Base-by-base conservation (phyloP, 192 early-diverging fungal species). In the Mortierella hygrophila region DNA sequence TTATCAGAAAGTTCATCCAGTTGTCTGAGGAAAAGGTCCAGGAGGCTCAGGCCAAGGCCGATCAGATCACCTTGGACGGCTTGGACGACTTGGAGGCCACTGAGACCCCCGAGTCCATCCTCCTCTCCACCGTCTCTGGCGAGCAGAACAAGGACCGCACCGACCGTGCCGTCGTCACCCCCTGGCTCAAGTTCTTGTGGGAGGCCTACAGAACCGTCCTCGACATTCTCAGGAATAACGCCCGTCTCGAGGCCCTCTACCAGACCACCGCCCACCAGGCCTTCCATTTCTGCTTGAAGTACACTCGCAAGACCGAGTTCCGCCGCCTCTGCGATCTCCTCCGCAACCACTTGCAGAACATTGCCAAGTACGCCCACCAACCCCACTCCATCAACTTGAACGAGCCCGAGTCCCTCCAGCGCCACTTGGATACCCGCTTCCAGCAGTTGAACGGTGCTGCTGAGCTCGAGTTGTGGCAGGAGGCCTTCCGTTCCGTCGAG, bases 101-200 rank as follows among this genome's bases (percentile, higher is more conserved):
- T 10, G 99, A 99, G 89, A 98, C 97, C 20, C 98, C 98, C 21
- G 98, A 99, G 90, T 97, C 96, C 42, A 96, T 99, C 82, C 96
- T 99, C 77, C 91, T 99, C 80, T 97, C 96, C 89, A 96, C 97
- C 72, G 97, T 99, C 57, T 97, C 95, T 79, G 95, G 96, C 38
- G 98, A 98, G 75, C 96, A 97, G 84, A 94, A 91, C 90, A 97
- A 97, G 90, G 98, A 99, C 90, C 93, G 99, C 40, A 97, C 98
- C 9, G 97, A 99, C 88, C 96, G 99, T 75, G 97, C 97, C 77
- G 95, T 99, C 38, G 97, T 99, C 52, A 99, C 98, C 54, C 98
- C 99, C 46, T 99, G 98, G 97, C 92, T 99, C 74, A 98, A 97
- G 91, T 99, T 99, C 90, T 92, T 99, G 82, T 99, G 99, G 99